Percentiles rank a stretch among this genome's conserved stretches.
Evolutionary conservation across 192 early-diverging fungal genomes (phyloP).

Genomic region (Glomus cerebriforme): DNA sequence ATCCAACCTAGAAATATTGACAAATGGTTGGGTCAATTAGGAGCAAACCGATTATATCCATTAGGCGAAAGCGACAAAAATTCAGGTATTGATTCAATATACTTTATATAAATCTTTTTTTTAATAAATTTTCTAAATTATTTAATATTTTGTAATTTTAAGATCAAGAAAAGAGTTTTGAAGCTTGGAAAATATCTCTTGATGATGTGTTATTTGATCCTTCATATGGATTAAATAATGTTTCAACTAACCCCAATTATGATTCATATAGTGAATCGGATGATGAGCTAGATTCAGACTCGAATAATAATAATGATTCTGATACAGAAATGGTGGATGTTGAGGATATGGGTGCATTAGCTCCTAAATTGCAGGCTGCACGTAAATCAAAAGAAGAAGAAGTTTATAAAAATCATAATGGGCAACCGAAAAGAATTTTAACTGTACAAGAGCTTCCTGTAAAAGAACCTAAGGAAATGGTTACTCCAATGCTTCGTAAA

Average conservation of each 20-base stretch:
- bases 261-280: conserved; percentile 31
- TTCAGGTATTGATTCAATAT: conserved; percentile 29
- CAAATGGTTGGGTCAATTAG: conserved; percentile 62
- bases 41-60: conserved; percentile 60
- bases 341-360: conserved; percentile 72
- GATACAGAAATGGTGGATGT: conserved; percentile 68
- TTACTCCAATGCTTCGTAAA: conserved; percentile 68
- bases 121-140: no score
- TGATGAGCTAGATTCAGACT: conserved; percentile 56
- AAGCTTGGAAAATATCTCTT: conserved; percentile 10
- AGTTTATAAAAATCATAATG: conserved; percentile 48
- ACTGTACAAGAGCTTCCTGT: conserved; percentile 41
- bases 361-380: conserved; percentile 59
- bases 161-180: conserved; percentile 34
- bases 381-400: conserved; percentile 53
- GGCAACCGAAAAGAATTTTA: conserved; percentile 47
- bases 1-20: conserved; percentile 58
- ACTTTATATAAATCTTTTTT: no score
- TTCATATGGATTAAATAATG: neutral
- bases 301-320: conserved; percentile 54
- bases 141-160: neutral
- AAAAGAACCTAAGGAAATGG: conserved; percentile 63
- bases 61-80: conserved; percentile 66
- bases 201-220: neutral
- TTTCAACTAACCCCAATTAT: neutral